Conservation (phyloP, 768 basidiomycete genomes). For the Nidularia pulvinata region DNA sequence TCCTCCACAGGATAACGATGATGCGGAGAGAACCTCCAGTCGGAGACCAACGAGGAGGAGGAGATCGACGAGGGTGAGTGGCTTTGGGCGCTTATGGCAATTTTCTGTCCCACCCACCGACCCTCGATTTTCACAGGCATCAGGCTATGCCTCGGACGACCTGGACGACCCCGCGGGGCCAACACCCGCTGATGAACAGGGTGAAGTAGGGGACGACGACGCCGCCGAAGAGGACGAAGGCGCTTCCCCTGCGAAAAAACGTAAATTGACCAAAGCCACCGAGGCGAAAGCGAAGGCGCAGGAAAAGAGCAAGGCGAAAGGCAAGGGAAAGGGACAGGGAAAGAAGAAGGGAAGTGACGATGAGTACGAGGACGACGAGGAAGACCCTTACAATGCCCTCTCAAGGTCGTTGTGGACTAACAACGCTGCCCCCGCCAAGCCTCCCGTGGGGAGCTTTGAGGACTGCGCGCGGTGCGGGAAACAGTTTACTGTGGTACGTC, state of each 20-base stretch:
- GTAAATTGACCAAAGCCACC: slow-evolving; percentile 49
- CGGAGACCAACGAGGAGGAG: background rate
- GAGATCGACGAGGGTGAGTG: slow-evolving; percentile 11
- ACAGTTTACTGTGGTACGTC: slow-evolving; percentile 85
- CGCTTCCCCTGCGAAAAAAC: slow-evolving; percentile 47
- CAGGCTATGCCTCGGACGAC: slow-evolving; percentile 73
- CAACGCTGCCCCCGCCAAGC: slow-evolving; percentile 41
- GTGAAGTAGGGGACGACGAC: slow-evolving; percentile 20
- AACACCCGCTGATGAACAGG: background rate
- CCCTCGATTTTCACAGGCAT: slow-evolving; percentile 12
- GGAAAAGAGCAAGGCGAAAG: slow-evolving; percentile 41
- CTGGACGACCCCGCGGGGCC: slow-evolving; percentile 43
- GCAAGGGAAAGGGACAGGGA: slow-evolving; percentile 42
- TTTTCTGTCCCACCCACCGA: background rate
- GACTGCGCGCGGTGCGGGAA: slow-evolving; percentile 81
- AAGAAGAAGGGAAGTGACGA: slow-evolving; percentile 37
- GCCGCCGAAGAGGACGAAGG: slow-evolving; percentile 11
- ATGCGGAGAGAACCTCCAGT: background rate
- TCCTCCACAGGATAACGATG: too few species aligned
- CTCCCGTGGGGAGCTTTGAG: slow-evolving; percentile 77
- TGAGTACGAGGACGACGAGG: slow-evolving; percentile 55
- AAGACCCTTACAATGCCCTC: slow-evolving; percentile 67
- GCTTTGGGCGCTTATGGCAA: background rate
- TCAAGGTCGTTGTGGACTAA: slow-evolving; percentile 46
- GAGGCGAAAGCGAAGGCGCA: slow-evolving; percentile 40